Base-by-base conservation (phyloP, 768 basidiomycete species). In the Boletus vermiculosoides region DNA sequence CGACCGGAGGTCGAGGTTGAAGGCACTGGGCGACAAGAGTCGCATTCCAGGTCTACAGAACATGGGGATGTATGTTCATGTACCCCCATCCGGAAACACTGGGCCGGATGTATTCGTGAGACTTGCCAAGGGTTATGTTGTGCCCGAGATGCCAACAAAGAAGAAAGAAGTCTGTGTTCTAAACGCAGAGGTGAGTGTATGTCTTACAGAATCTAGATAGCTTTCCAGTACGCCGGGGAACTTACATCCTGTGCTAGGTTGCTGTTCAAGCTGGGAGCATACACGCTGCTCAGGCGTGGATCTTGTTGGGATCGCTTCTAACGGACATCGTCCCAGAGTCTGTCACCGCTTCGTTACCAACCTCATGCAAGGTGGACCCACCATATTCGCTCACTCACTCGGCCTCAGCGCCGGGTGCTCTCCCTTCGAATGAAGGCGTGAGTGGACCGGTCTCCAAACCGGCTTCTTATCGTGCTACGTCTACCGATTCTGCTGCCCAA, bases 221-320 rank as follows among this genome's bases (percentile, higher is more conserved):
- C 1, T 46, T 10, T 10, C 15, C 25, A 3, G 25, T 16, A 20
- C 16, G 54, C n/a, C 0, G 5, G 15, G 4, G 23, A 34, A 34
- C 31, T 23, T 18, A 40, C 8, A 11, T 50, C 16, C 34, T 22
- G 18, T 25, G 13, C 5, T 55, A 88, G 85, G 71, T 78, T 44
- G 90, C 91, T 8, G 68, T 82, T n/a, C 73, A 81, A 53, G 84
- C 76, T 10, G 83, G 83, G 22, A 80, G 83, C 56, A 65, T 76
- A 28, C 74, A 79, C 5, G 80, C 81, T 4, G 85, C 84, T 1
- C 86, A 90, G 62, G 76, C 77, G 3, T 93, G 91, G 91, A 61
- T 83, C 10, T 70, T 92, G 2, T 69, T 93, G 20, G 79, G 76
- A 13, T 82, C 83, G 16, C 76, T 85, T 4, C 70, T 90, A 20